A percentile compares a stretch with the other conserved stretches of the same genome.
phyloP scores from a whole-genome alignment of 768 basidiomycete species.

The Tylopilus felleus region DNA sequence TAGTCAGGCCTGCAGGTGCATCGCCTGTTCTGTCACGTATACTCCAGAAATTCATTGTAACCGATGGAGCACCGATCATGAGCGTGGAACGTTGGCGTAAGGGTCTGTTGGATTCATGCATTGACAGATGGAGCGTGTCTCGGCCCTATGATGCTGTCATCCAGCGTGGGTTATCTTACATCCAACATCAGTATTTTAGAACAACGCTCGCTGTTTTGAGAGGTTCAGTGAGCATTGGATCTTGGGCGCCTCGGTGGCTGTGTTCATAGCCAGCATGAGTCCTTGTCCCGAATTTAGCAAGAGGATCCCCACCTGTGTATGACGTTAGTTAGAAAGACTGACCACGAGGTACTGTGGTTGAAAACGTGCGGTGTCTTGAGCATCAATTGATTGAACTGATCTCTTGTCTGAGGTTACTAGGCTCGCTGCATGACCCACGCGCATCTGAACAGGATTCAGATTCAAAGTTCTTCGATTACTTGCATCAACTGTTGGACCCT shows the following conservation, averaged over 20 bases:
- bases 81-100: background rate
- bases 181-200: background rate
- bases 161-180: background rate
- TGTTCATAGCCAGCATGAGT: background rate
- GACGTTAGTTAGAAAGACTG: background rate
- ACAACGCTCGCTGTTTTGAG: background rate
- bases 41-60: background rate
- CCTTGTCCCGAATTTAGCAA: background rate
- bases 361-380: background rate
- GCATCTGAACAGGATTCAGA: background rate
- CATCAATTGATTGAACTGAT: background rate
- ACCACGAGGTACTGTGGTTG: background rate
- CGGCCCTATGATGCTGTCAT: too few relatives aligned
- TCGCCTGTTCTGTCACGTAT: background rate
- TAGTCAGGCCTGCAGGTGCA: background rate
- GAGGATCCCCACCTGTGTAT: background rate
- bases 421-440: background rate
- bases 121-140: too few relatives aligned
- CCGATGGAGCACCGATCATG: background rate
- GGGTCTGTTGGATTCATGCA: background rate
- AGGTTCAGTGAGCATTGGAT: background rate
- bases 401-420: background rate
- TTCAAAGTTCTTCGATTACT: background rate
- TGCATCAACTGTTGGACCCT: background rate
- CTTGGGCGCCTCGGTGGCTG: background rate